Conservation (phyloP, 164 flowering plant genomes). For the Protea cynaroides region DNA sequence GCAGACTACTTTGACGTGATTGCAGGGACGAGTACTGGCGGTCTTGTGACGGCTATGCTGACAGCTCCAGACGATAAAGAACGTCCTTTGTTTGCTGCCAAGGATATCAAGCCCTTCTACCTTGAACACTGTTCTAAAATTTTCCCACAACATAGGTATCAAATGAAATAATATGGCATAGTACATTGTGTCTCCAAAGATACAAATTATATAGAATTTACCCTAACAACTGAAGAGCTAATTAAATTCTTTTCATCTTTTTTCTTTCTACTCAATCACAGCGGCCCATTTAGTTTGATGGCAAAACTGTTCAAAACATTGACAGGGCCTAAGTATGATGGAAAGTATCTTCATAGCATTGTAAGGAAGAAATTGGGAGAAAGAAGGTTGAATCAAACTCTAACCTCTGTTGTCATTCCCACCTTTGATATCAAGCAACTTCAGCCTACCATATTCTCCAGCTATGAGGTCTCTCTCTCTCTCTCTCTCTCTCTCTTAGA, state of each 20-base stretch:
- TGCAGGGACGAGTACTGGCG: slow-evolving; percentile 45
- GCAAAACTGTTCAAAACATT: slow-evolving; percentile 4
- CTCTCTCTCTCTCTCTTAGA: too few species aligned
- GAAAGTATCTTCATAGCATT: slow-evolving; percentile 30
- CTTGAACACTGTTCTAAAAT: slow-evolving; percentile 24
- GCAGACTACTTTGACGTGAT: slow-evolving; percentile 48
- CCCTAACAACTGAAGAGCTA: too few species aligned
- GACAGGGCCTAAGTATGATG: slow-evolving; percentile 38
- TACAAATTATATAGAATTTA: too few species aligned
- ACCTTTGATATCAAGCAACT: slow-evolving; percentile 43
- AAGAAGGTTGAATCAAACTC: slow-evolving; percentile 25
- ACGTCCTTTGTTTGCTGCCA: slow-evolving; percentile 35
- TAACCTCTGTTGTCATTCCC: slow-evolving; percentile 41
- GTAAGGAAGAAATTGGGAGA: slow-evolving; percentile 14
- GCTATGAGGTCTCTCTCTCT: slow-evolving; percentile 20
- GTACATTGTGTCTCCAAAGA: too few species aligned
- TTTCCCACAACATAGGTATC: slow-evolving; percentile 16
- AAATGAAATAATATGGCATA: too few species aligned
- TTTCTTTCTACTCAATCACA: too few species aligned
- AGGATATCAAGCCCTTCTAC: slow-evolving; percentile 30
- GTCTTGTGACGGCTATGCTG: slow-evolving; percentile 35
- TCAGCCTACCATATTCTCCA: slow-evolving; percentile 39
- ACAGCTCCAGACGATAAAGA: slow-evolving; percentile 28
- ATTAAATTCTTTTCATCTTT: too few species aligned
- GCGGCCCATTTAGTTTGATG: too few species aligned